Evolutionary conservation across 352 stramenopile species (phyloP).

Genomic region (Albugo candida): DNA sequence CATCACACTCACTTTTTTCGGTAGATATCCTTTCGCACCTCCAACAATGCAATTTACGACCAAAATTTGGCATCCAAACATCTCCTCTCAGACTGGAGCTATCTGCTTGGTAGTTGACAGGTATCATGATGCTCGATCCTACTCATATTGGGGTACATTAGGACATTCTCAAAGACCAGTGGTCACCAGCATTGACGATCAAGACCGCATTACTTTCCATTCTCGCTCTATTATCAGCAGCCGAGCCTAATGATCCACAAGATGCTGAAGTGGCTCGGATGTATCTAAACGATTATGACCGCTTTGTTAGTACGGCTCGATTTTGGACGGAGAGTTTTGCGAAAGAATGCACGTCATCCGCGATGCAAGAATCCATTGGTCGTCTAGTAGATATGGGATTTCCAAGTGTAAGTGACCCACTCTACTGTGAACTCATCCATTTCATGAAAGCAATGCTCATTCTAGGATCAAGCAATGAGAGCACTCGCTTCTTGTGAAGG

Average conservation of each 20-base stretch:
- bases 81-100: conserved; percentile 91
- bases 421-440: neutral
- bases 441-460: too few species aligned
- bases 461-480: conserved; percentile 41
- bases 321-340: conserved; percentile 94
- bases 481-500: conserved; percentile 45
- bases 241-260: conserved; percentile 82
- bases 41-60: conserved; percentile 87
- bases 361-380: conserved; percentile 25
- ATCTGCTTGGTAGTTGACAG: conserved; percentile 79
- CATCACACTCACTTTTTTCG: too few species aligned
- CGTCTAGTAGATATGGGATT: conserved; percentile 80
- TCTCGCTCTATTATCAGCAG: conserved; percentile 87
- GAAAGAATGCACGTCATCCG: conserved; percentile 36
- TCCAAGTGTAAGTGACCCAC: conserved; percentile 18
- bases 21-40: conserved; percentile 87
- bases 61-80: conserved; percentile 96
- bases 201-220: conserved; percentile 93
- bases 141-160: conserved; percentile 10
- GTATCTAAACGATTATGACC: conserved; percentile 83
- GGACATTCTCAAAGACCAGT: conserved; percentile 96
- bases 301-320: conserved; percentile 87
- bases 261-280: conserved; percentile 93
- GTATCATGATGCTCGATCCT: neutral
- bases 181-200: conserved; percentile 92